phyloP scores from a whole-genome alignment of 441 rosid genomes.

The Mallotus repandus region DNA sequence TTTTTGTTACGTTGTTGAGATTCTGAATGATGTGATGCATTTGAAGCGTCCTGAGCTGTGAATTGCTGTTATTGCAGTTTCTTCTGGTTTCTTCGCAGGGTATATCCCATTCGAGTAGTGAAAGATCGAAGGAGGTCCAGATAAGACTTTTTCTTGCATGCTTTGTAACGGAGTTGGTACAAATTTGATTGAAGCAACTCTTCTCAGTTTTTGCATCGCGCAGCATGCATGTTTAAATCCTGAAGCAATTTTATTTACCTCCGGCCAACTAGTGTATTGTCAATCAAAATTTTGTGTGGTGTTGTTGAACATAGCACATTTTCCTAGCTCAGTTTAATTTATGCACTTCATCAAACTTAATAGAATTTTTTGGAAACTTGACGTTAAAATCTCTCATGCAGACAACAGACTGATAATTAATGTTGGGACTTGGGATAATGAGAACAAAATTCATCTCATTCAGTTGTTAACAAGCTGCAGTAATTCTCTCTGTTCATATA shows the following conservation, averaged over 20 bases:
- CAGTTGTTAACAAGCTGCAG: too few relatives aligned
- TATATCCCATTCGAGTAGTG: neutral
- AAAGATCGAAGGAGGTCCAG: slow-evolving; percentile 2
- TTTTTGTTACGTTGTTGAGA: neutral
- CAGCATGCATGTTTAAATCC: neutral
- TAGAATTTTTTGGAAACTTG: too few relatives aligned
- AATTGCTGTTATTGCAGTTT: neutral
- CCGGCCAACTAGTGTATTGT: neutral
- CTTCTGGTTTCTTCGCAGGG: neutral
- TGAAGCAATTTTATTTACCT: neutral
- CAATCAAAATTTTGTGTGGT: too few relatives aligned
- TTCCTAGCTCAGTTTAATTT: too few relatives aligned
- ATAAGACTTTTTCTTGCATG: neutral
- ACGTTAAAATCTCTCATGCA: too few relatives aligned
- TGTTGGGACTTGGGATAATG: too few relatives aligned
- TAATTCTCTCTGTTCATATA: too few relatives aligned
- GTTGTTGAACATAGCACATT: too few relatives aligned
- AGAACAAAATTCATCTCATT: too few relatives aligned
- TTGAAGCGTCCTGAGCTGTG: neutral
- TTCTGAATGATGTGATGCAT: neutral
- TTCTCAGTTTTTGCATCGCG: neutral
- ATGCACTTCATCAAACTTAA: too few relatives aligned
- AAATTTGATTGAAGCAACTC: neutral
- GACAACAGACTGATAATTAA: too few relatives aligned
- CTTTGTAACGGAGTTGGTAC: neutral